Conservation (phyloP, 768 basidiomycete species). For the Kwoniella mangroviensis region DNA sequence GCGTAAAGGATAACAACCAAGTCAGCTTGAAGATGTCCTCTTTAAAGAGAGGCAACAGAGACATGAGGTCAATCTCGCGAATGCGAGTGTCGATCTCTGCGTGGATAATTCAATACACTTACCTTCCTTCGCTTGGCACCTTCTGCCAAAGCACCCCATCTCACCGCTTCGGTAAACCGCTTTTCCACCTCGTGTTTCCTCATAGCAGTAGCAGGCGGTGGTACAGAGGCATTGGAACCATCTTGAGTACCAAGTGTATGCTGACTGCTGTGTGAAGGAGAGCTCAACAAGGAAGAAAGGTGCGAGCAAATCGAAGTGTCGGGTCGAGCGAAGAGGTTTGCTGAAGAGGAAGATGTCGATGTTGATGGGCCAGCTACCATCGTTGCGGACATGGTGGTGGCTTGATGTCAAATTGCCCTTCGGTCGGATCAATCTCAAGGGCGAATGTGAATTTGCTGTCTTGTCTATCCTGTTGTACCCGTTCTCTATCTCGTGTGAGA, state of each 20-base stretch:
- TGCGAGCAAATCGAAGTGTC: conserved; percentile 43
- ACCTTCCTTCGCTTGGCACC: conserved; percentile 40
- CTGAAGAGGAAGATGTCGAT: background rate
- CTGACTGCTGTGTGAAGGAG: background rate
- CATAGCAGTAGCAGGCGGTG: background rate
- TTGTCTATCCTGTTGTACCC: no score
- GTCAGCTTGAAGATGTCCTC: background rate
- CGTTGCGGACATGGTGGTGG: conserved; percentile 4
- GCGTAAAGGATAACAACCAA: background rate
- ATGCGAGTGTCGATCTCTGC: no score
- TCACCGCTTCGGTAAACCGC: conserved; percentile 34
- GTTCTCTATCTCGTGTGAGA: no score
- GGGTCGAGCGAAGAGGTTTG: conserved; percentile 16
- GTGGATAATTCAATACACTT: no score
- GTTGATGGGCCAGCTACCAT: conserved; percentile 4
- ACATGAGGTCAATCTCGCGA: no score
- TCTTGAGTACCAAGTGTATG: background rate
- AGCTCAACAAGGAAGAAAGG: conserved; percentile 24
- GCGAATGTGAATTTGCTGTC: no score
- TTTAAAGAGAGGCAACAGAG: no score
- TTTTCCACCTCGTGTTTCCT: conserved; percentile 25
- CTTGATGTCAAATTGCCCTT: background rate
- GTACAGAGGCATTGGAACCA: background rate
- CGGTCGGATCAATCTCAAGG: no score
- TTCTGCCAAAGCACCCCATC: conserved; percentile 36